Conservation (phyloP, 352 stramenopile genomes). For the Globisporangium barbulae region DNA sequence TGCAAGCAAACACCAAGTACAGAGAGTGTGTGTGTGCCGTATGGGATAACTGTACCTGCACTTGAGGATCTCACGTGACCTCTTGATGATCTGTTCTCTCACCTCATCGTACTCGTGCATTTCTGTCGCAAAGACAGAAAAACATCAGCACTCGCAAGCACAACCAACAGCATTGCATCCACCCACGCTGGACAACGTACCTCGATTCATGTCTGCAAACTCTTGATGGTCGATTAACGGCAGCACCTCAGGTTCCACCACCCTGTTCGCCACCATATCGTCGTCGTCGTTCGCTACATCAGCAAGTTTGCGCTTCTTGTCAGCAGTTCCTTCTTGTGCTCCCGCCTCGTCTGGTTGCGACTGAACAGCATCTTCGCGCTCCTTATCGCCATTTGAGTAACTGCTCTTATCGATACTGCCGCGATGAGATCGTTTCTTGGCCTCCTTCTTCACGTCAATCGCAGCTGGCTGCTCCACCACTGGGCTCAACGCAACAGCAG, state of each 20-base stretch:
- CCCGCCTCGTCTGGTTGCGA: not conserved
- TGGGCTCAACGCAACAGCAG: not conserved
- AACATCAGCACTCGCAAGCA: not conserved
- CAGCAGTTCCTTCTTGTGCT: not conserved
- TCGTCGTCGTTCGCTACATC: not conserved
- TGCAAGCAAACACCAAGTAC: not conserved
- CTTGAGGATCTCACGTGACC: slow-evolving; percentile 94
- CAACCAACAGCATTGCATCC: not conserved
- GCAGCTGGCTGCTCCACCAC: not conserved
- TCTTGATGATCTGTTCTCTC: slow-evolving; percentile 94
- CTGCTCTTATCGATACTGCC: not conserved
- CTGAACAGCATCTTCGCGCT: not conserved
- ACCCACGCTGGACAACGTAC: slow-evolving; percentile 12
- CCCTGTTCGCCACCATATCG: not conserved
- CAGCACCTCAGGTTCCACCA: not conserved
- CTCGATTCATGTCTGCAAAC: slow-evolving; percentile 52
- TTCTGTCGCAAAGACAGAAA: slow-evolving; percentile 26
- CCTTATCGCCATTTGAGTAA: not conserved
- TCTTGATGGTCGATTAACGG: slow-evolving; percentile 39
- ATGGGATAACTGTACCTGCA: slow-evolving; percentile 40
- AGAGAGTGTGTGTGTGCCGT: not conserved
- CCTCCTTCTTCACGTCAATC: not conserved
- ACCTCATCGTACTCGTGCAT: slow-evolving; percentile 92
- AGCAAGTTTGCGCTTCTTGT: slow-evolving; percentile 11
- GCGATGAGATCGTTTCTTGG: slow-evolving; percentile 8